Percentiles rank a stretch among this genome's conserved stretches.
phyloP scores from a whole-genome alignment of 805 yeast species.

The Ascoidea asiatica region DNA sequence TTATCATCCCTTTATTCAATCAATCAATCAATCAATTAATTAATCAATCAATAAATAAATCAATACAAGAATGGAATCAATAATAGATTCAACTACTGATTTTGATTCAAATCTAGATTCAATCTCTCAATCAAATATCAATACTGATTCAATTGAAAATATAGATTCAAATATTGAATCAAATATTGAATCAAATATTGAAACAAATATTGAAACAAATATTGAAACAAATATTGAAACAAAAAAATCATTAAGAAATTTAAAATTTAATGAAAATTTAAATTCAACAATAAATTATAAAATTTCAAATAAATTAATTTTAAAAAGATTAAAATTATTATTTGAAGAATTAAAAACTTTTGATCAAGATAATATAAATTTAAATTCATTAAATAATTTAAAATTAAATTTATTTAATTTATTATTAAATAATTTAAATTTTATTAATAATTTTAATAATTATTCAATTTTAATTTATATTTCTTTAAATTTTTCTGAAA shows the following conservation, averaged over 20 bases:
- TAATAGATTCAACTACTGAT: background rate
- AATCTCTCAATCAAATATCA: background rate
- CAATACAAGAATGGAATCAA: background rate
- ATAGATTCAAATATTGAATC: background rate
- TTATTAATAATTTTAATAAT: no score
- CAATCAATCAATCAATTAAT: background rate
- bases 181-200: background rate
- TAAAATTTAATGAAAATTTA: background rate
- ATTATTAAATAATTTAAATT: conserved; percentile 43
- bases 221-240: background rate
- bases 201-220: background rate
- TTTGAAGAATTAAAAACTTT: conserved; percentile 15
- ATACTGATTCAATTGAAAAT: background rate
- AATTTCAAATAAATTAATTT: background rate
- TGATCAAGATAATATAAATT: conserved; percentile 46
- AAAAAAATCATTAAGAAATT: background rate
- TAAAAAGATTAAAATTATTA: background rate
- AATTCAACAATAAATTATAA: background rate
- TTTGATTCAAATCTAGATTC: background rate
- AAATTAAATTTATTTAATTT: conserved; percentile 40
- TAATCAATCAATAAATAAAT: background rate
- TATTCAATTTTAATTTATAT: conserved; percentile 54
- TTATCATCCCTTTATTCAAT: no score
- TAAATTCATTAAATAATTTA: conserved; percentile 28
- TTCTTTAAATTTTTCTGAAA: conserved; percentile 65